Evolutionary conservation across 805 yeast genomes (phyloP), one percentile per base, ranked within the genome.

Genomic region (Kazachstania viticola): DNA sequence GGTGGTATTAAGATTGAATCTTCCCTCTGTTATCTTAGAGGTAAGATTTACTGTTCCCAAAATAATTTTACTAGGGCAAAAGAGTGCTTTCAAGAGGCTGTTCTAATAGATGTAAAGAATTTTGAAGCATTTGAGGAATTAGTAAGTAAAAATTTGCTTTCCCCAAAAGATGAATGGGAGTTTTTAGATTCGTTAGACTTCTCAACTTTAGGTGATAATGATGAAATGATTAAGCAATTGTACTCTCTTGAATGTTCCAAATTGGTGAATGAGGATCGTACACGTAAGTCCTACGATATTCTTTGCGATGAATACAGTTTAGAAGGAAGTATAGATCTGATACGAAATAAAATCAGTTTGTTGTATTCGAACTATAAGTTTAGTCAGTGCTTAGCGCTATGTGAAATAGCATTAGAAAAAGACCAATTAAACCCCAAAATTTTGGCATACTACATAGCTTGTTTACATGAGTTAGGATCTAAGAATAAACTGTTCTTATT

Each of bases 1-100:
- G 93, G 91, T 5, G 95, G 95, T 2, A 77, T 87, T 16, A 79
- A 79, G 52, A 61, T 87, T 26, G 95, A 83, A 48, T 79, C 95
- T 0, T 80, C 94, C 3, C 68, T 91, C 69, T 80, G 93, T 49
- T 84, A 71, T 44, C 59, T 88, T 27, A 64, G 95, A 37, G 98
- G 97, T 1, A 65, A 78, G 36, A 76, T 88, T 3, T 85, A 76
- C 52, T 71, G 88, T 9, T 75, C 78, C 39, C 87, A 79, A 48
- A 83, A 82, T 51, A 82, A 82, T 55, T 78, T 82, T 46, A 91
- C 79, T 14, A 66, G 70, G 39, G 97, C 97, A 0, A 84, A 81
- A 46, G 85, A 80, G 33, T 79, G 91, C 32, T 85, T 75, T 46
- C 74, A 75, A 48, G 95, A 84, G 48, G 95, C 97, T 1, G 75